Conservation (phyloP, 768 basidiomycete genomes). For the Amanita pallidorosea region DNA sequence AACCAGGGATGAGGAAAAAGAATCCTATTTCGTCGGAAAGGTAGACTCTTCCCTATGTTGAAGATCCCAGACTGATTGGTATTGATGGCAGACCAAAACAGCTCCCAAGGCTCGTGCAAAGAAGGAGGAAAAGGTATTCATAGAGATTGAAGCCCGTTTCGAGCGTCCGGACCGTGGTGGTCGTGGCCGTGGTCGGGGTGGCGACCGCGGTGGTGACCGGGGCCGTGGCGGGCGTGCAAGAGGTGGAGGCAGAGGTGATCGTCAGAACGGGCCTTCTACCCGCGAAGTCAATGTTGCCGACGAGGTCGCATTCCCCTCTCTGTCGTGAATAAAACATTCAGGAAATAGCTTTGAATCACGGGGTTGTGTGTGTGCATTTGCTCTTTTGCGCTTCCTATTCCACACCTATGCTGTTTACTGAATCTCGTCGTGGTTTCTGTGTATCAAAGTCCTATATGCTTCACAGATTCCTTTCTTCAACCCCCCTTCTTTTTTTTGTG, state of each 20-base stretch:
- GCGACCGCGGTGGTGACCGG: conserved; percentile 25
- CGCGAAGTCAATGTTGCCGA: conserved; percentile 65
- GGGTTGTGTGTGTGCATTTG: conserved; percentile 1
- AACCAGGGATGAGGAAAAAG: conserved; percentile 60
- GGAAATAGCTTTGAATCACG: background rate
- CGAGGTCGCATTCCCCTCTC: conserved; percentile 81
- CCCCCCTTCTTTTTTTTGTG: background rate
- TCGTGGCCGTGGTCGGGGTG: conserved; percentile 25
- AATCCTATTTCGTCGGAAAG: conserved; percentile 84
- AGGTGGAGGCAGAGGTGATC: conserved; percentile 32
- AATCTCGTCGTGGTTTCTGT: background rate
- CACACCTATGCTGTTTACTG: conserved; percentile 2
- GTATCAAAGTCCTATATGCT: background rate
- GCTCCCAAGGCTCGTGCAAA: conserved; percentile 58
- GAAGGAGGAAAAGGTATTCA: conserved; percentile 85
- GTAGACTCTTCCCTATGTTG: conserved; percentile 27
- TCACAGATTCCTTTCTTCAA: background rate
- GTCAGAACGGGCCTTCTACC: conserved; percentile 27
- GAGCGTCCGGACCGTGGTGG: conserved; percentile 70
- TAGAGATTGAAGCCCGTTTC: conserved; percentile 89
- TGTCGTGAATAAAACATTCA: conserved; percentile 32
- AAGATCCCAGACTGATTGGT: background rate
- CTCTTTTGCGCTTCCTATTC: background rate
- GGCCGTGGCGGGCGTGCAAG: conserved; percentile 32
- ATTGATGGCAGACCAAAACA: conserved; percentile 42